Conservation (phyloP, 805 yeast genomes). For the Hanseniaspora nectarophila region DNA sequence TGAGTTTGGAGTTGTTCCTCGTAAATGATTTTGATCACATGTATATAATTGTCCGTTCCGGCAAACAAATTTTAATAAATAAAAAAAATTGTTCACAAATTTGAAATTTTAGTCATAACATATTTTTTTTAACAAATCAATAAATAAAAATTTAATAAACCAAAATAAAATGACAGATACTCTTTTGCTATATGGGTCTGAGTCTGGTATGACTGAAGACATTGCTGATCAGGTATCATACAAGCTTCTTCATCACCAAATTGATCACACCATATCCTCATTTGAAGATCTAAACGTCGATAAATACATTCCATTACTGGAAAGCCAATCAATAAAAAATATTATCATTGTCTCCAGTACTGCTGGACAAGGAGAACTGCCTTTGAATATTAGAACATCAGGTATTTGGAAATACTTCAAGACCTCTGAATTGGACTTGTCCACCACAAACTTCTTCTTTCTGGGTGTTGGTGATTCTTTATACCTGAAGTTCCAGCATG, state of each 20-base stretch:
- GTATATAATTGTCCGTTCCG: not conserved
- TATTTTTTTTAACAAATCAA: too few relatives aligned
- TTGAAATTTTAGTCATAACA: not conserved
- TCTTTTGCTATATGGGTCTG: slow-evolving; percentile 75
- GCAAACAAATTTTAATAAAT: too few relatives aligned
- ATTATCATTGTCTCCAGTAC: slow-evolving; percentile 56
- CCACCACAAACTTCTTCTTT: slow-evolving; percentile 49
- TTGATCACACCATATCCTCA: slow-evolving; percentile 38
- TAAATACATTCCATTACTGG: slow-evolving; percentile 26
- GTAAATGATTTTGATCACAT: slow-evolving; percentile 22
- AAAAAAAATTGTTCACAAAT: too few relatives aligned
- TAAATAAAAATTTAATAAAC: too few relatives aligned
- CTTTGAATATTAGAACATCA: slow-evolving; percentile 47
- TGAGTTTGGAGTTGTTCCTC: slow-evolving; percentile 46
- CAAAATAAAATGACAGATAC: slow-evolving; percentile 32
- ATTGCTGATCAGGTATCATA: slow-evolving; percentile 55
- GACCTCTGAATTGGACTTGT: slow-evolving; percentile 53
- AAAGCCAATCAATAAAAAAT: slow-evolving; percentile 40
- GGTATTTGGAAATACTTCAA: slow-evolving; percentile 58
- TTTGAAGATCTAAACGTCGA: slow-evolving; percentile 37
- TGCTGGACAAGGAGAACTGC: slow-evolving; percentile 91
- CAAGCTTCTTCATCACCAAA: slow-evolving; percentile 41
- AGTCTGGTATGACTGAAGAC: slow-evolving; percentile 85
- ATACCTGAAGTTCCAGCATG: slow-evolving; percentile 78
- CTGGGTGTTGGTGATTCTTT: slow-evolving; percentile 93